These are phyloP conservation scores for Bryoglossum gracile DNA, from an alignment of 495 filamentous ascomycete genomes.

Conservation along the genomic window DNA sequence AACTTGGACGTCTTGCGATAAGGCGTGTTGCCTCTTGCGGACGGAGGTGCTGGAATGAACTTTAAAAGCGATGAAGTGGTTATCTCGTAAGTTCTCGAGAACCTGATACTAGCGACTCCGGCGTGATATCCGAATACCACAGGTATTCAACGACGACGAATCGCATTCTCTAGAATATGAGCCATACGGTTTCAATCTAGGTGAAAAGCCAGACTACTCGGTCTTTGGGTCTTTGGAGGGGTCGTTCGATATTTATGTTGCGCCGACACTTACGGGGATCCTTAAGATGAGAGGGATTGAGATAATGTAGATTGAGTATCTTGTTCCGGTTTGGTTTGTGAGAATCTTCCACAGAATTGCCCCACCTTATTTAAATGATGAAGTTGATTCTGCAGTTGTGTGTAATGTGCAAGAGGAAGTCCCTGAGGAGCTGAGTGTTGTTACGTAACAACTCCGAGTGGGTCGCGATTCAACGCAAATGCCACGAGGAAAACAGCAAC, in stretches of 20 bases:
- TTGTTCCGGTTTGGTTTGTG: conserved; percentile 56
- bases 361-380: conserved; percentile 7
- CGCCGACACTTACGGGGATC: conserved; percentile 58
- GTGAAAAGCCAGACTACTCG: conserved; percentile 57
- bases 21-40: background rate
- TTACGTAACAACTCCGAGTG: too few species aligned
- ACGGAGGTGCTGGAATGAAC: conserved; percentile 1
- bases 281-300: conserved; percentile 51
- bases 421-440: background rate
- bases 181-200: conserved; percentile 62
- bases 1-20: background rate
- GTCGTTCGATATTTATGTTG: conserved; percentile 27
- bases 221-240: conserved; percentile 40
- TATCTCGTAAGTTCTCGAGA: conserved; percentile 30
- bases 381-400: conserved; percentile 1
- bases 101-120: conserved; percentile 59
- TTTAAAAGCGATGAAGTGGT: conserved; percentile 4
- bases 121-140: conserved; percentile 53
- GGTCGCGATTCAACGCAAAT: too few species aligned
- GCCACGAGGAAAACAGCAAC: too few species aligned
- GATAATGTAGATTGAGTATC: conserved; percentile 58
- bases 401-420: background rate
- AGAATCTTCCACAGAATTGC: conserved; percentile 52
- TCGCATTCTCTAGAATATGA: conserved; percentile 57
- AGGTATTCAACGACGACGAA: conserved; percentile 51